Percentiles rank a stretch among this genome's conserved stretches.
phyloP scores from a whole-genome alignment of 2,329 filamentous ascomycete species.

The Rhinocladiella mackenziei region DNA sequence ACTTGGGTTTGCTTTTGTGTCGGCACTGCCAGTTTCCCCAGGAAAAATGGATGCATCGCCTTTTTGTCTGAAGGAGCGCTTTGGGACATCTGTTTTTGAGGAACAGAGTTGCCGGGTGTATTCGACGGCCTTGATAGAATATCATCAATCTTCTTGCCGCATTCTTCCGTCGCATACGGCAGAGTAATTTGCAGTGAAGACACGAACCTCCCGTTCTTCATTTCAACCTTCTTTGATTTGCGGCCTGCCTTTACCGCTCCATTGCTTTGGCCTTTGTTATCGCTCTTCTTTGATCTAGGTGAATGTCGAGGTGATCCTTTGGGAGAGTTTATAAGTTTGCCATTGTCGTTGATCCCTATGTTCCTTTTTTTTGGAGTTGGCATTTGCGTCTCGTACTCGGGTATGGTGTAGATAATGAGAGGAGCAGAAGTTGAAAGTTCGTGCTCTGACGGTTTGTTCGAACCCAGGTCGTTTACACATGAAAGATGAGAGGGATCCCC shows the following conservation, averaged over 20 bases:
- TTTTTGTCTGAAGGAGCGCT: constrained; percentile 34
- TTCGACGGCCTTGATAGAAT: constrained; percentile 47
- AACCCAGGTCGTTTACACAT: neutral
- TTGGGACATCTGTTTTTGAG: constrained; percentile 18
- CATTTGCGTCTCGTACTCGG: constrained; percentile 4
- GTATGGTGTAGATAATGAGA: neutral
- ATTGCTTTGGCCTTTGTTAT: neutral
- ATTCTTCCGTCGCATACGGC: constrained; percentile 24
- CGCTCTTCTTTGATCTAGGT: constrained; percentile 3
- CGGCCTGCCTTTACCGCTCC: constrained; percentile 1
- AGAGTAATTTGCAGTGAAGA: constrained; percentile 20
- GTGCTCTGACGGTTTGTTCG: neutral
- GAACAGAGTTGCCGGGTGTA: constrained; percentile 9
- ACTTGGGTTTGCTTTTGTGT: constrained; percentile 4
- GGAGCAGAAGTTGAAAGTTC: neutral
- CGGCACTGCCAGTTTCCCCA: constrained; percentile 48
- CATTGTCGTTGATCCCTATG: constrained; percentile 42
- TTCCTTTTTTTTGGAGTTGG: constrained; percentile 54
- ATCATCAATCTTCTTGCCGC: constrained; percentile 60
- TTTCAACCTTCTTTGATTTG: constrained; percentile 15
- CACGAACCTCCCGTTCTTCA: constrained; percentile 27
- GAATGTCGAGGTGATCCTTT: constrained; percentile 10
- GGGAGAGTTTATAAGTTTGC: constrained; percentile 34
- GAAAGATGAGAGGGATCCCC: neutral
- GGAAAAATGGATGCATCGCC: constrained; percentile 66